A percentile compares a stretch with the other conserved stretches of the same genome.
These are phyloP conservation scores for Parmelia sp. DNA, from an alignment of 495 filamentous ascomycete genomes.

Conservation along the genomic window DNA sequence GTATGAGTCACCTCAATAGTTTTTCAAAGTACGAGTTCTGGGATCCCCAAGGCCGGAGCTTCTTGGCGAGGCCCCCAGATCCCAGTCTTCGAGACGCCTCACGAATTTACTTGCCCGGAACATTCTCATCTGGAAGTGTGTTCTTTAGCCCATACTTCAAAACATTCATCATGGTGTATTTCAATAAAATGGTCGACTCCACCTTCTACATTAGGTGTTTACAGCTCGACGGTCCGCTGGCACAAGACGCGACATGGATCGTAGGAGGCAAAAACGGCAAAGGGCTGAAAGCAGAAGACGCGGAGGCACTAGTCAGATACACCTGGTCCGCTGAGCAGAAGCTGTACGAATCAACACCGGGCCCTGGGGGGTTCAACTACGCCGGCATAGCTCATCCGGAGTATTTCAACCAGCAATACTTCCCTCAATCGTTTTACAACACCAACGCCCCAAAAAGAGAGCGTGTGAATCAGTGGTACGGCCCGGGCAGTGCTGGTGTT, in stretches of 20 bases:
- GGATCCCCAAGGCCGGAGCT: constrained; percentile 21
- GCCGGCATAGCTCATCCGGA: constrained; percentile 29
- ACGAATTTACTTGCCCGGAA: constrained; percentile 27
- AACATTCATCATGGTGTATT: constrained; percentile 33
- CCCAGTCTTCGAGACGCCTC: constrained; percentile 16
- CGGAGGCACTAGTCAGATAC: constrained; percentile 29
- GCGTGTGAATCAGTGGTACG: constrained; percentile 25
- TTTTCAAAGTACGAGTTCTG: constrained; percentile 25
- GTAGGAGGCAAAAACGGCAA: constrained; percentile 24
- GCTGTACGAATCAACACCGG: constrained; percentile 27
- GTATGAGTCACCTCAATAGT: constrained; percentile 21
- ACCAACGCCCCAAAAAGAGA: constrained; percentile 10
- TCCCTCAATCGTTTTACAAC: constrained; percentile 25
- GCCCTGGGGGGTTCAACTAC: constrained; percentile 31
- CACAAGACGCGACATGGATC: constrained; percentile 20
- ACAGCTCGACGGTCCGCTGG: constrained; percentile 24
- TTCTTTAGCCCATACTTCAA: constrained; percentile 33
- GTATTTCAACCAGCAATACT: constrained; percentile 29
- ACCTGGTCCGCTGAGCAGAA: constrained; percentile 29
- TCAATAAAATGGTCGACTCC: constrained; percentile 31
- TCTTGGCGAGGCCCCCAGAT: constrained; percentile 20
- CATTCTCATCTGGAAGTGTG: constrained; percentile 30
- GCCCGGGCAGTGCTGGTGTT: constrained; percentile 16
- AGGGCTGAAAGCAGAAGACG: constrained; percentile 28
- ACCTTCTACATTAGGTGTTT: constrained; percentile 32